Evolutionary conservation across 1,139 yeast species (phyloP), one percentile per base, ranked within the genome.

Genomic region (Meyerozyma guilliermondii): DNA sequence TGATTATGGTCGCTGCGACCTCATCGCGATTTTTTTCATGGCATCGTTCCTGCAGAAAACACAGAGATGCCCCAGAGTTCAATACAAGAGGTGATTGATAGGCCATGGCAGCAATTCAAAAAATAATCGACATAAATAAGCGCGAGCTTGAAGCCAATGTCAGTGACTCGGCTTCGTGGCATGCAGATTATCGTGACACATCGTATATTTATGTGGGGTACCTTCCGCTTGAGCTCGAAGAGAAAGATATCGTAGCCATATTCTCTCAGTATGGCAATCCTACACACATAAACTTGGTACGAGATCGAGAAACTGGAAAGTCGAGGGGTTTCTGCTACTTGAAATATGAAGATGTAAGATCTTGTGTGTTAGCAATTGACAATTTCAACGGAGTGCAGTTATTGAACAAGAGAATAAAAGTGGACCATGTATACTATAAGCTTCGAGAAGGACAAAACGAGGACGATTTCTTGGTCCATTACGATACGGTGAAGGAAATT

Each of bases 201-300:
- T 59, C 67, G n/a, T 70, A 68, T 46, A 58, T 71, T 39, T 76
- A 64, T 54, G 80, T 91, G 26, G 95, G 96, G 1, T 81, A 85
- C n/a, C 61, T 92, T 17, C 83, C 89, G 10, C 63, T 55, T 16
- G 77, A 76, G 38, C 59, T 89, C 35, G 78, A 79, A 8, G 95
- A 87, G 54, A 81, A 81, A 35, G 98, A 92, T 55, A 62, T 92
- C 1, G 56, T 89, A 9, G 75, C 81, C 0, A 78, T 91, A 33
- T 92, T 92, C 58, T 85, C 96, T 4, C 98, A 92, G 58, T 92
- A 76, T 60, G 98, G 98, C 1, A 75, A 82, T 23, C 96, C 97
- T 0, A 83, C 87, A 0, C 89, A 86, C 56, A 60, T 91, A 34
- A 80, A 84, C 44, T 65, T 92, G 44, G 73, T 80, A n/a, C 73